Conservation (phyloP, 192 early-diverging fungal genomes). For the Mortierella alpina region DNA sequence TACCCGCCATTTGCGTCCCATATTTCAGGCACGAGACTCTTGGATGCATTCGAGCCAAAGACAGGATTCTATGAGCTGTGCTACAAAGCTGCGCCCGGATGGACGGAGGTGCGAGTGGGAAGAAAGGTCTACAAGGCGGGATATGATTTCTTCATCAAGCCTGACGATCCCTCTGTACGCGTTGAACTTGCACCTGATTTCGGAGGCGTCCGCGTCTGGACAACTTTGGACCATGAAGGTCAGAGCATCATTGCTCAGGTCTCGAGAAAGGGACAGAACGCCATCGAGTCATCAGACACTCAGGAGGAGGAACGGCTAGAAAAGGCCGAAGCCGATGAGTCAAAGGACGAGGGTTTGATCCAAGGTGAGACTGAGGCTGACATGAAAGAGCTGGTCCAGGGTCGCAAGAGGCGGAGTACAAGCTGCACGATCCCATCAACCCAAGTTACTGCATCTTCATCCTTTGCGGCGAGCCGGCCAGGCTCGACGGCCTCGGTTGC, state of each 20-base stretch:
- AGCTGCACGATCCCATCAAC: conserved; percentile 5
- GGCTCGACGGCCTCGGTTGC: conserved; percentile 25
- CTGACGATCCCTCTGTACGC: conserved; percentile 46
- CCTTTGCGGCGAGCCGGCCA: background rate
- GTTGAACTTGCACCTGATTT: conserved; percentile 52
- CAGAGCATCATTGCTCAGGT: conserved; percentile 52
- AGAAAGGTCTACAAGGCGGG: conserved; percentile 58
- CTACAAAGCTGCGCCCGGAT: conserved; percentile 54
- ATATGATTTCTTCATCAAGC: conserved; percentile 55
- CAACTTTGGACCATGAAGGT: conserved; percentile 48
- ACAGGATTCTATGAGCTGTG: conserved; percentile 56
- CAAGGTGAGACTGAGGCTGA: conserved; percentile 14
- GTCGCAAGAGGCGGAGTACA: conserved; percentile 31
- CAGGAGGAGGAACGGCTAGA: conserved; percentile 4
- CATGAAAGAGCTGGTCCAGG: background rate
- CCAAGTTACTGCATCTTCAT: background rate
- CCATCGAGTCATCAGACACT: background rate
- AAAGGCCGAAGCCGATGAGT: background rate
- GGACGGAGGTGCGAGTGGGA: conserved; percentile 60
- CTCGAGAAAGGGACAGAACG: conserved; percentile 43
- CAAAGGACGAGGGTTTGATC: background rate
- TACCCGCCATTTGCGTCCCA: conserved; percentile 66
- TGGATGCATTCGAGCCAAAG: conserved; percentile 53
- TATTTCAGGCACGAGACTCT: conserved; percentile 57
- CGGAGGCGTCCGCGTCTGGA: conserved; percentile 52